A percentile compares a stretch with the other conserved stretches of the same genome.
phyloP scores from a whole-genome alignment of 306 rosid species.

The Quercus mongolica region DNA sequence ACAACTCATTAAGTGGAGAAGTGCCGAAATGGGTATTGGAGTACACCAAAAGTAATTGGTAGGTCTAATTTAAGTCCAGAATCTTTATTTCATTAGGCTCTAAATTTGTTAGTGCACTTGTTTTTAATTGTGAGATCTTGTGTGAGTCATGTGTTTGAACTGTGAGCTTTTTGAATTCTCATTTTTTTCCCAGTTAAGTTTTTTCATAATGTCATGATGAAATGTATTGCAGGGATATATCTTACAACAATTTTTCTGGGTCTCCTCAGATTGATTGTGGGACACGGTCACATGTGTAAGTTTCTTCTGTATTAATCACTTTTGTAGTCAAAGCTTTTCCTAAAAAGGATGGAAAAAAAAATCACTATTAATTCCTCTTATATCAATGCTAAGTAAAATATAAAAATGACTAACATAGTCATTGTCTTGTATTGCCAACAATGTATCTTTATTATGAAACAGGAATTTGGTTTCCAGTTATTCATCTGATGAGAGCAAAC shows the following conservation, averaged over 20 bases:
- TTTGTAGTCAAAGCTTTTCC: background rate
- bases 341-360: background rate
- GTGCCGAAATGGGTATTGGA: conserved; percentile 52
- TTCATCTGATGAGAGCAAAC: too few species aligned
- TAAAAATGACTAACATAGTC: background rate
- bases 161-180: too few species aligned
- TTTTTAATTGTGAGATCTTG: too few species aligned
- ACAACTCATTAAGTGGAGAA: conserved; percentile 62
- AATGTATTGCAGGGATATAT: conserved; percentile 65
- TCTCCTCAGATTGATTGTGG: conserved; percentile 25
- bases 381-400: background rate
- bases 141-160: background rate
- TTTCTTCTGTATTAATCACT: conserved; percentile 5
- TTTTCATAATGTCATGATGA: background rate
- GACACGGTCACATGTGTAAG: conserved; percentile 49
- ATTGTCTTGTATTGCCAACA: too few species aligned
- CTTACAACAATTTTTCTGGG: conserved; percentile 69
- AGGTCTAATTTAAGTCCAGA: too few species aligned
- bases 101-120: too few species aligned
- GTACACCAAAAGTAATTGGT: too few species aligned
- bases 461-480: too few species aligned
- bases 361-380: background rate
- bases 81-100: too few species aligned
- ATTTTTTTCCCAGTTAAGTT: too few species aligned
- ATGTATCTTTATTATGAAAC: too few species aligned